Percentiles rank a stretch among this genome's conserved stretches.
Evolutionary conservation across 441 rosid genomes (phyloP).

Genomic region (Syzygium syzygioides): DNA sequence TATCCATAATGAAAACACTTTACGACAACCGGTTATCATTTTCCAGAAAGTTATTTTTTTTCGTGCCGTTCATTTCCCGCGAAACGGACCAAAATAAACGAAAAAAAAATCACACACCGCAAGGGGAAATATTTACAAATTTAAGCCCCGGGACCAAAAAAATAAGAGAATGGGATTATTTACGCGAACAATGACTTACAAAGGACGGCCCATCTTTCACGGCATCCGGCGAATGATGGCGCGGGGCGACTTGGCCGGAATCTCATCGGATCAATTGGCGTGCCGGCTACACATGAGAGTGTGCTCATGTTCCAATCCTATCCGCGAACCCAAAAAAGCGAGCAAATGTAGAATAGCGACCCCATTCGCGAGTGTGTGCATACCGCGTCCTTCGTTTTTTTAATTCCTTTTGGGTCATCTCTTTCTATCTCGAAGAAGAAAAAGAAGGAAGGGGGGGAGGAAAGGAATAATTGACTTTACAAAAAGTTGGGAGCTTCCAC

Average conservation of each 20-base stretch:
- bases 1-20: background rate
- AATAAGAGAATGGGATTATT: background rate
- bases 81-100: rapidly evolving
- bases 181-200: background rate
- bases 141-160: background rate
- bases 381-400: background rate
- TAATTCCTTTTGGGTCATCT: background rate
- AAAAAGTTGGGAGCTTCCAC: background rate
- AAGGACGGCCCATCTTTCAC: background rate
- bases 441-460: no score
- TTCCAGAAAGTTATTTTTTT: background rate
- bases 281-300: background rate
- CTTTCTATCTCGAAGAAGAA: background rate
- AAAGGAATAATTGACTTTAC: background rate
- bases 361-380: background rate
- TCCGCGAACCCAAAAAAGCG: background rate
- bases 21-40: background rate
- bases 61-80: rapidly evolving
- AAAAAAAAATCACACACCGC: rapidly evolving
- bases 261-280: background rate
- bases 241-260: background rate
- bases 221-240: background rate
- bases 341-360: background rate
- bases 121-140: background rate
- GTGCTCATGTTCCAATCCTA: background rate